Conservation (phyloP, 768 basidiomycete genomes). For the Lactarius tabidus region DNA sequence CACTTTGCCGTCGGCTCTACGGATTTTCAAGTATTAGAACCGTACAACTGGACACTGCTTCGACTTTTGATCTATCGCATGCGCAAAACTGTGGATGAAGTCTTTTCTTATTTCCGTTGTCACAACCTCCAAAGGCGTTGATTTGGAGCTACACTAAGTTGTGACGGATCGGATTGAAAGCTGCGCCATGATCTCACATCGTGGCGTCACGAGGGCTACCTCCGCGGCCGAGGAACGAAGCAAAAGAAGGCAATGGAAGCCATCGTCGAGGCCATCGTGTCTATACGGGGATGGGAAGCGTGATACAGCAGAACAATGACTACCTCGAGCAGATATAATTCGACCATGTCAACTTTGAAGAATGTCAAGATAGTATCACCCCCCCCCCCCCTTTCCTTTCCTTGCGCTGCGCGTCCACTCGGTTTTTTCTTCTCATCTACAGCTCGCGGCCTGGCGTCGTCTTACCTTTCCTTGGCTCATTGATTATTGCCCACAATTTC, state of each 20-base stretch:
- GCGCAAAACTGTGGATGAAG: no score
- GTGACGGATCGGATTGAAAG: not conserved
- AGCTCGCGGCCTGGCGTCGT: conserved; percentile 9
- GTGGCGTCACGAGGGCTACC: not conserved
- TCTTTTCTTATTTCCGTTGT: no score
- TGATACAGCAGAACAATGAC: not conserved
- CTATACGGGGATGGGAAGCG: not conserved
- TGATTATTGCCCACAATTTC: not conserved
- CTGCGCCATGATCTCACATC: not conserved
- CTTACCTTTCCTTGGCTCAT: not conserved
- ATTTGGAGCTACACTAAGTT: no score
- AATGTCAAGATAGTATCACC: not conserved
- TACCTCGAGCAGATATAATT: not conserved
- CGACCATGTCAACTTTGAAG: not conserved
- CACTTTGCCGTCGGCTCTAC: no score
- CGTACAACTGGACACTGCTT: no score
- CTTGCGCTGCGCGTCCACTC: not conserved
- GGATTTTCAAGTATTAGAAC: no score
- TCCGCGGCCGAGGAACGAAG: not conserved
- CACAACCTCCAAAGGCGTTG: no score
- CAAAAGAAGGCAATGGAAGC: not conserved
- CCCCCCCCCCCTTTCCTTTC: not conserved
- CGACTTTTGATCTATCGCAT: no score
- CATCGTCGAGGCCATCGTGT: not conserved
- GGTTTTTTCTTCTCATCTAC: not conserved